These are phyloP conservation scores for Colletotrichum higginsianum DNA, from an alignment of 2,329 filamentous ascomycete species.

Conservation along the genomic window DNA sequence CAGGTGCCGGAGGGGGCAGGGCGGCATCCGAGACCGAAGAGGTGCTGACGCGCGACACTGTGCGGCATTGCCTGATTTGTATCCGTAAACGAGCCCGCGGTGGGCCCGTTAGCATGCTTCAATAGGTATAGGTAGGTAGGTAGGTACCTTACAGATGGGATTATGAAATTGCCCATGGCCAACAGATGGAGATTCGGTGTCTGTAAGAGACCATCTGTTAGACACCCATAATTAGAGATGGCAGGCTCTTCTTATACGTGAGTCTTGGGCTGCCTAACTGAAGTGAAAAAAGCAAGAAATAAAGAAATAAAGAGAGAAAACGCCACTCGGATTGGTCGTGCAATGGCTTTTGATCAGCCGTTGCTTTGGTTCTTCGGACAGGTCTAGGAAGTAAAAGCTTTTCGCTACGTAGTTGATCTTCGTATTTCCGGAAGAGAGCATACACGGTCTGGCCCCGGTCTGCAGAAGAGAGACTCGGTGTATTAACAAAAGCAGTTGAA, in stretches of 20 bases:
- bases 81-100: slow-evolving; percentile 19
- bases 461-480: neutral
- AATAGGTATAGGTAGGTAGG: neutral
- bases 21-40: slow-evolving; percentile 6
- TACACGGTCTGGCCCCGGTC: neutral
- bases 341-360: neutral
- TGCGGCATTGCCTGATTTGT: slow-evolving; percentile 34
- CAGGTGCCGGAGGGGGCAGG: slow-evolving; percentile 38
- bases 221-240: too few species aligned
- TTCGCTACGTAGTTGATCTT: neutral
- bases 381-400: too few species aligned
- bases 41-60: slow-evolving; percentile 25
- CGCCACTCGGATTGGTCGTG: too few species aligned
- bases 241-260: too few species aligned
- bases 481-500: neutral
- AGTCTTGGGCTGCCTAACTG: too few species aligned
- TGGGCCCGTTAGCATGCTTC: neutral
- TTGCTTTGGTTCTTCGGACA: neutral
- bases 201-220: neutral
- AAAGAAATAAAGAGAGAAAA: too few species aligned
- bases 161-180: slow-evolving; percentile 5
- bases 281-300: too few species aligned
- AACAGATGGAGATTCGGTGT: neutral
- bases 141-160: neutral
- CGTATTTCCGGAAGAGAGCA: neutral